Conservation (phyloP, 306 rosid genomes). For the Ziziphus jujuba region DNA sequence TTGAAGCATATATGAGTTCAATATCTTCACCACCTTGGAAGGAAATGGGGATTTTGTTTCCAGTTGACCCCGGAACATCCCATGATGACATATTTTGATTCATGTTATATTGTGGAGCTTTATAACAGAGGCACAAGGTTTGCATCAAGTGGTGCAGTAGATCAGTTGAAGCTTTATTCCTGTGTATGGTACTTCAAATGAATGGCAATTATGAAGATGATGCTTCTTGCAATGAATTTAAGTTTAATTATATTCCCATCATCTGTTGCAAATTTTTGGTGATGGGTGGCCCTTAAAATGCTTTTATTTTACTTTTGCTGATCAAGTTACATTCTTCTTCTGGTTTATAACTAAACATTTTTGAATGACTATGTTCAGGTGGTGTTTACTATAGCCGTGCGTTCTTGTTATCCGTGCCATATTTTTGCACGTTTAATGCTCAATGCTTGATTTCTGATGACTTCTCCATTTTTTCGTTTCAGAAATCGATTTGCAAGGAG, state of each 20-base stretch:
- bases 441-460: not conserved
- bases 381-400: not conserved
- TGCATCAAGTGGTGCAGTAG: not conserved
- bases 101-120: conserved; percentile 4
- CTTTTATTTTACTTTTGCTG: not conserved
- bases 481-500: conserved; percentile 84
- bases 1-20: not conserved
- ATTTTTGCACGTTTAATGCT: not conserved
- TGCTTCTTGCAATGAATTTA: not conserved
- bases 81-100: not conserved
- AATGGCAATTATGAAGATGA: not conserved
- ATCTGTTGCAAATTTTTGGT: not conserved
- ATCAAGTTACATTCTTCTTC: not conserved
- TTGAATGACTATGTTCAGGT: not conserved
- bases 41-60: not conserved
- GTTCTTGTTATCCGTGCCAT: not conserved
- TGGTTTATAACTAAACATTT: not conserved
- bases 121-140: not conserved
- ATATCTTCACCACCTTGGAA: not conserved
- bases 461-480: conserved; percentile 28
- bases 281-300: not conserved
- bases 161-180: not conserved
- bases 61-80: not conserved
- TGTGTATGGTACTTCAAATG: not conserved
- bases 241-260: not conserved